These are phyloP conservation scores for Prunus mume DNA, from an alignment of 306 rosid species.

Conservation along the genomic window DNA sequence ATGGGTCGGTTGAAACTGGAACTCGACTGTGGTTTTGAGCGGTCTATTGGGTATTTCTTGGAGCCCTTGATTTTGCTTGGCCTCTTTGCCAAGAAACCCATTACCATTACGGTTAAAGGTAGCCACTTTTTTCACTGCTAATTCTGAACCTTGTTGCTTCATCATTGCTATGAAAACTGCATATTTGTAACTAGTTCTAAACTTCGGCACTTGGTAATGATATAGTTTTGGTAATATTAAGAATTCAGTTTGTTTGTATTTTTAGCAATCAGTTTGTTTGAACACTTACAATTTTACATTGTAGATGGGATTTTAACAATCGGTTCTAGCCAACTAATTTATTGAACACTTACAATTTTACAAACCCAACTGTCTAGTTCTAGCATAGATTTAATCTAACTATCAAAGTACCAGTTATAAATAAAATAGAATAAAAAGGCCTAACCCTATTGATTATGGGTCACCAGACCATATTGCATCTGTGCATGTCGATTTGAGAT, in stretches of 20 bases:
- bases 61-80: conserved; percentile 62
- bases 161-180: not conserved
- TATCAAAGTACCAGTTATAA: too few relatives aligned
- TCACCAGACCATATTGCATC: not conserved
- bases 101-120: conserved; percentile 72
- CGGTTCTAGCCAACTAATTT: not conserved
- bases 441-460: too few relatives aligned
- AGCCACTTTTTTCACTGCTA: not conserved
- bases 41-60: conserved; percentile 66
- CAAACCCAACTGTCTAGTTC: not conserved
- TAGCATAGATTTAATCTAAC: not conserved
- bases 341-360: not conserved
- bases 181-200: not conserved
- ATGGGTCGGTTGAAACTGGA: conserved; percentile 54
- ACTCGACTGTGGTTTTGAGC: conserved; percentile 49
- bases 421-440: too few relatives aligned
- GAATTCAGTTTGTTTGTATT: not conserved
- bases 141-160: too few relatives aligned
- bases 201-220: not conserved
- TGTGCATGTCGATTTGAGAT: not conserved
- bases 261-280: not conserved
- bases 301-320: too few relatives aligned
- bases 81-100: conserved; percentile 71
- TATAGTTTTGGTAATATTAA: not conserved
- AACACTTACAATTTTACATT: too few relatives aligned